phyloP scores from a whole-genome alignment of 1,284 basidiomycete species.

The Puccinia brachypodii region DNA sequence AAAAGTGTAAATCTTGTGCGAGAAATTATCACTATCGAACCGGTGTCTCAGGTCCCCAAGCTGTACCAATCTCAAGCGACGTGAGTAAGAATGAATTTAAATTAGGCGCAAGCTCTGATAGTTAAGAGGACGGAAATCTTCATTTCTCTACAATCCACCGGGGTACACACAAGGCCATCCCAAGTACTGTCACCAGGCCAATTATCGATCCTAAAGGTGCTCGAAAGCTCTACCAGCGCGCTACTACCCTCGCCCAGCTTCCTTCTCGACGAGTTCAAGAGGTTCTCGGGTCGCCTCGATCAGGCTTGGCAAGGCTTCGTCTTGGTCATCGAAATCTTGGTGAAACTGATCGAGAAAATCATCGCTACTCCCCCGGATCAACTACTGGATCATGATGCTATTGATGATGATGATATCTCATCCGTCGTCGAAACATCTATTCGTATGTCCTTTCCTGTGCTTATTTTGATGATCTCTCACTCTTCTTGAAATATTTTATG shows the following conservation, averaged over 20 bases:
- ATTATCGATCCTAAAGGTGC: constrained; percentile 10
- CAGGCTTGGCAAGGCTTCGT: constrained; percentile 26
- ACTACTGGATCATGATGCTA: neutral
- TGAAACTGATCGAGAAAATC: neutral
- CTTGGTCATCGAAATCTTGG: constrained; percentile 10
- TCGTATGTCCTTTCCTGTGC: neutral
- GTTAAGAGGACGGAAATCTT: neutral
- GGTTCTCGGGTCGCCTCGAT: neutral
- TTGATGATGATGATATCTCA: neutral
- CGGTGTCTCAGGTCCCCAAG: neutral
- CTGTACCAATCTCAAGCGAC: constrained; percentile 28
- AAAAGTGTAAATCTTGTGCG: constrained; percentile 14
- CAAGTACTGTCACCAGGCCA: constrained; percentile 18
- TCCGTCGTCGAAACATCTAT: neutral
- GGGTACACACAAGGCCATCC: constrained; percentile 18
- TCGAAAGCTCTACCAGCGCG: neutral
- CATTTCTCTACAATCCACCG: neutral
- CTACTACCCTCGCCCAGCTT: neutral
- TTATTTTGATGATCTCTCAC: neutral
- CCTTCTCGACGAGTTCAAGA: neutral
- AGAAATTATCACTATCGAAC: neutral
- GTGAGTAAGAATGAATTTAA: neutral
- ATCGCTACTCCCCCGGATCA: neutral
- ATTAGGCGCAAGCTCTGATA: neutral
- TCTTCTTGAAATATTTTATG: neutral